A percentile compares a stretch with the other conserved stretches of the same genome.
Evolutionary conservation across 208 protist species (phyloP).

Genomic region (Trypanosoma scelopori): DNA sequence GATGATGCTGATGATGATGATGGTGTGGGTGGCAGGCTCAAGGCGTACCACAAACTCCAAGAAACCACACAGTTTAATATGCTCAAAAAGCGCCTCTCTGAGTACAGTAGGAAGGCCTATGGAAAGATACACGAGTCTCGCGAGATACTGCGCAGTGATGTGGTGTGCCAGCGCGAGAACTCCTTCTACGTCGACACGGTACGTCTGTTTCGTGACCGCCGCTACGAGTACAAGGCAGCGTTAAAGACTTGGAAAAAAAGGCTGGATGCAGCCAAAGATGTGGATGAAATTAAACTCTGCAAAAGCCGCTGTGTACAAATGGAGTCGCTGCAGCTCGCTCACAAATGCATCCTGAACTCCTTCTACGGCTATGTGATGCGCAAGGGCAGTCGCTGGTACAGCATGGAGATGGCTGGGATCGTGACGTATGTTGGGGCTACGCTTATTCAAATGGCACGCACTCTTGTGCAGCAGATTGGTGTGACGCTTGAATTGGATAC

Average conservation of each 20-base stretch:
- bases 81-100: slow-evolving; percentile 94
- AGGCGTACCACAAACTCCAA: slow-evolving; percentile 85
- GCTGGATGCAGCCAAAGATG: slow-evolving; percentile 79
- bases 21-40: slow-evolving; percentile 50
- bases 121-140: slow-evolving; percentile 95
- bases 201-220: slow-evolving; percentile 97
- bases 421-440: slow-evolving; percentile 97
- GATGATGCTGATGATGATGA: slow-evolving; percentile 42
- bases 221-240: slow-evolving; percentile 99
- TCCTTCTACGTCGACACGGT: slow-evolving; percentile 99
- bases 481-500: slow-evolving; percentile 99
- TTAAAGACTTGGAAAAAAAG: slow-evolving; percentile 96
- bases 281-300: slow-evolving; percentile 86
- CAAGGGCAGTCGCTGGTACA: slow-evolving; percentile 98
- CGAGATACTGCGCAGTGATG: slow-evolving; percentile 89
- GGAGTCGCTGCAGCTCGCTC: slow-evolving; percentile 99
- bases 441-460: slow-evolving; percentile 98
- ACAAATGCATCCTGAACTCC: slow-evolving; percentile 99
- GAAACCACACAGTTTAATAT: slow-evolving; percentile 92
- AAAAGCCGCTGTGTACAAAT: slow-evolving; percentile 97
- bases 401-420: slow-evolving; percentile 99
- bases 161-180: slow-evolving; percentile 99
- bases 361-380: slow-evolving; percentile 99
- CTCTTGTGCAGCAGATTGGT: slow-evolving; percentile 98
- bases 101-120: slow-evolving; percentile 97